Percentiles rank a stretch among this genome's conserved stretches.
These are phyloP conservation scores for Sphagnum tenellum DNA, from an alignment of 225 moss, liverwort and hornwort species.

Conservation along the genomic window DNA sequence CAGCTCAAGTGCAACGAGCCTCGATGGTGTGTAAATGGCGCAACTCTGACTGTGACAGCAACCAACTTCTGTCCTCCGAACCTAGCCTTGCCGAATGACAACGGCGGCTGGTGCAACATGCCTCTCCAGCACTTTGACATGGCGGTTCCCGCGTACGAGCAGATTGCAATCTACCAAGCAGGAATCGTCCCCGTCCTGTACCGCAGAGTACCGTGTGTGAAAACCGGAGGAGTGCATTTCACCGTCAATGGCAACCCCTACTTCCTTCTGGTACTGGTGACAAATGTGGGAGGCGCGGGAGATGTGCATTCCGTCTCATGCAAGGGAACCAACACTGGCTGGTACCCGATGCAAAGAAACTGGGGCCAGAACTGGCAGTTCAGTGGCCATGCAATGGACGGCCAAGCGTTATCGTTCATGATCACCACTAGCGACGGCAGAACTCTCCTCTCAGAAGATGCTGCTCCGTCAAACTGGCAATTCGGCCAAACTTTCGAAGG, in stretches of 20 bases:
- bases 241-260: conserved; percentile 52
- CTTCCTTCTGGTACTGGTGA: conserved; percentile 55
- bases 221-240: conserved; percentile 45
- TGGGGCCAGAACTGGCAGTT: conserved; percentile 57
- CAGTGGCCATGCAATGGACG: conserved; percentile 12
- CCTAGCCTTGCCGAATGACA: not conserved
- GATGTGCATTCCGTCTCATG: conserved; percentile 29
- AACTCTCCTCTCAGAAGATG: conserved; percentile 17
- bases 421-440: conserved; percentile 27
- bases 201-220: conserved; percentile 38
- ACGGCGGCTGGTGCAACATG: conserved; percentile 26
- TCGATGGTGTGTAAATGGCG: no score
- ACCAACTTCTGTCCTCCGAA: conserved; percentile 31
- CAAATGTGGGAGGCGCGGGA: conserved; percentile 61
- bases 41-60: conserved; percentile 19
- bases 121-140: conserved; percentile 31
- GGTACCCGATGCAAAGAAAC: conserved; percentile 23
- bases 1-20: no score
- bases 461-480: conserved; percentile 25
- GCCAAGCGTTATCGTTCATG: conserved; percentile 38
- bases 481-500: conserved; percentile 64
- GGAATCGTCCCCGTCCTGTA: conserved; percentile 25
- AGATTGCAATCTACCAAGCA: conserved; percentile 11
- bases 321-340: conserved; percentile 24
- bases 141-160: conserved; percentile 17